These are phyloP conservation scores for Acacia crassicarpa DNA, from an alignment of 306 rosid genomes.

Conservation along the genomic window DNA sequence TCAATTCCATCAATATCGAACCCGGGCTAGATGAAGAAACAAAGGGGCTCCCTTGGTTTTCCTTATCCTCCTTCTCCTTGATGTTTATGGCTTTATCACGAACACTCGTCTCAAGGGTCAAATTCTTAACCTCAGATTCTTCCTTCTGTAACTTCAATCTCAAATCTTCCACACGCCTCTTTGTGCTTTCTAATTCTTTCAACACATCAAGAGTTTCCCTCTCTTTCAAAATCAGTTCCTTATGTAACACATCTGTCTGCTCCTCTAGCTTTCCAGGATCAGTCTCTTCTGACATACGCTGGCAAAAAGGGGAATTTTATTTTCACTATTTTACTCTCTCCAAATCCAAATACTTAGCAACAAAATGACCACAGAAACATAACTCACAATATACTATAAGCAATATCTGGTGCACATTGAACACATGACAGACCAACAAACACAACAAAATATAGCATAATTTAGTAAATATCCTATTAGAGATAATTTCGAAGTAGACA, in stretches of 20 bases:
- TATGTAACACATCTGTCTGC: conserved; percentile 38
- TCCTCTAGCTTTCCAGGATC: conserved; percentile 35
- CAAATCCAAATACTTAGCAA: conserved; percentile 8
- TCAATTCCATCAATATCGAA: conserved; percentile 69
- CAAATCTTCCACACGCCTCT: conserved; percentile 43
- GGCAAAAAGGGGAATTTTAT: not conserved
- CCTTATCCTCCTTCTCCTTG: not conserved
- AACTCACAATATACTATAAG: not conserved
- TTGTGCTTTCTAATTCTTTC: conserved; percentile 51
- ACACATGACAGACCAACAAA: not conserved
- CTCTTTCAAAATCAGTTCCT: conserved; percentile 48
- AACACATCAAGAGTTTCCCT: conserved; percentile 52
- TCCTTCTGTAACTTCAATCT: conserved; percentile 40
- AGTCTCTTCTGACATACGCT: conserved; percentile 21
- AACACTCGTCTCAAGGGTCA: not conserved
- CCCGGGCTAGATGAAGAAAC: conserved; percentile 29
- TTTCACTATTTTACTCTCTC: conserved; percentile 2
- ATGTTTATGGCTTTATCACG: not conserved
- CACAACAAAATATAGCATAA: not conserved
- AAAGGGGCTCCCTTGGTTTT: not conserved
- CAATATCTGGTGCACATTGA: not conserved
- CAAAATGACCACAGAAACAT: not conserved
- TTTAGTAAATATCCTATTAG: not conserved
- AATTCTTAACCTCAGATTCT: conserved; percentile 26
- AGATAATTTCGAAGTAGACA: not conserved